These are phyloP conservation scores for Berberis vulgaris DNA, from an alignment of 164 flowering plant genomes.

Conservation along the genomic window DNA sequence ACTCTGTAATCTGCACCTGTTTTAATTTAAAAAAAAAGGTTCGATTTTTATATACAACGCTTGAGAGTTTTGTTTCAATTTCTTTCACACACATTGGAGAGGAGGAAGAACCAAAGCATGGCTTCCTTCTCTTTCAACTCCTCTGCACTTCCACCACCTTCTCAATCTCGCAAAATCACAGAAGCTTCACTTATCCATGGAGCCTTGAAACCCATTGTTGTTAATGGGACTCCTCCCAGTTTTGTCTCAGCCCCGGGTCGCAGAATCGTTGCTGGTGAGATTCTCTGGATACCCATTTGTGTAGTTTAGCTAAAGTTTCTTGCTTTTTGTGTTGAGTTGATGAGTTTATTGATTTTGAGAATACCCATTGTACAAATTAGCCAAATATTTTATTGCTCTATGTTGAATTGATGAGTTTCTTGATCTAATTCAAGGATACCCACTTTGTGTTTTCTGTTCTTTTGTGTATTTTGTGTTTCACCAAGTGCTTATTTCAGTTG, in stretches of 20 bases:
- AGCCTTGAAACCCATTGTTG: slow-evolving; percentile 56
- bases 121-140: slow-evolving; percentile 15
- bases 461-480: too few species aligned
- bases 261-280: slow-evolving; percentile 75
- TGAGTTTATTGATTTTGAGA: background rate
- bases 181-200: slow-evolving; percentile 18
- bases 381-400: too few species aligned
- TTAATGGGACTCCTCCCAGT: slow-evolving; percentile 77
- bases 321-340: background rate
- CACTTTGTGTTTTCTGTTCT: too few species aligned
- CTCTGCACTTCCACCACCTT: slow-evolving; percentile 10
- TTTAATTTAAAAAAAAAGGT: too few species aligned
- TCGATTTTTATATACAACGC: too few species aligned
- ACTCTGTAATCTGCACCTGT: too few species aligned
- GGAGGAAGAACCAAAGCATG: slow-evolving; percentile 3
- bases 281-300: background rate
- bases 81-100: slow-evolving; percentile 5
- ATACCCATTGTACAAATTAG: background rate
- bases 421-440: too few species aligned
- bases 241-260: slow-evolving; percentile 89
- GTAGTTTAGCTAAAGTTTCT: background rate
- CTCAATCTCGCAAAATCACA: slow-evolving; percentile 19
- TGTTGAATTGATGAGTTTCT: too few species aligned
- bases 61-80: too few species aligned
- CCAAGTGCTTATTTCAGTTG: too few species aligned